Percentiles rank a stretch among this genome's conserved stretches.
phyloP scores from a whole-genome alignment of 2,329 filamentous ascomycete species.

The Alternaria burnsii region DNA sequence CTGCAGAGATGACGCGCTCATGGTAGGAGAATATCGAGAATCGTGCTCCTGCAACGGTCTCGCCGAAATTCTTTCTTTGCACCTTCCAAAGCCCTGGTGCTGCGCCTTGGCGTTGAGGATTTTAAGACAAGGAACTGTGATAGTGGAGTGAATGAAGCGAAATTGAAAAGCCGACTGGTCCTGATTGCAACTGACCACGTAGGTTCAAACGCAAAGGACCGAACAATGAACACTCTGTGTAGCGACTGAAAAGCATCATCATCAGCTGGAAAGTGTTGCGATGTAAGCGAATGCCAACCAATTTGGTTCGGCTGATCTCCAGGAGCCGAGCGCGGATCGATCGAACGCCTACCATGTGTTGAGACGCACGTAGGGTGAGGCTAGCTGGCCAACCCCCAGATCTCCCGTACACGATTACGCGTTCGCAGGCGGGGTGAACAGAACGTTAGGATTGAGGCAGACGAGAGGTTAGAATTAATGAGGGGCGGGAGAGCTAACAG shows the following conservation, averaged over 20 bases:
- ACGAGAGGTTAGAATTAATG: slow-evolving; percentile 23
- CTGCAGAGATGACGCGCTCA: slow-evolving; percentile 2
- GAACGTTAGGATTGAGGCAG: slow-evolving; percentile 14
- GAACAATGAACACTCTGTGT: background rate
- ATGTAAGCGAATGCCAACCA: slow-evolving; percentile 8
- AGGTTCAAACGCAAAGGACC: background rate
- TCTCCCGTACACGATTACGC: slow-evolving; percentile 22
- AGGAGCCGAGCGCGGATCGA: slow-evolving; percentile 10
- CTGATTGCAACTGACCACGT: background rate
- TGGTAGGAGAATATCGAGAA: slow-evolving; percentile 1
- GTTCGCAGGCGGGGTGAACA: slow-evolving; percentile 23
- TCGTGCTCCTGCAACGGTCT: slow-evolving; percentile 5
- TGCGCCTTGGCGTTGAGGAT: slow-evolving; percentile 1
- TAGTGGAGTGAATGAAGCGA: slow-evolving; percentile 8
- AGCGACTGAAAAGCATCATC: slow-evolving; percentile 2
- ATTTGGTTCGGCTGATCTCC: slow-evolving; percentile 1
- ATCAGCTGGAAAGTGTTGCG: slow-evolving; percentile 3
- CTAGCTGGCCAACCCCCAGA: slow-evolving; percentile 15
- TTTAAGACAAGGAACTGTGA: slow-evolving; percentile 10
- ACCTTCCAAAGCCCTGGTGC: background rate
- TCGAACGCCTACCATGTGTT: slow-evolving; percentile 18
- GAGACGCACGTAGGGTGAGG: slow-evolving; percentile 23
- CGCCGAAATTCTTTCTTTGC: slow-evolving; percentile 3
- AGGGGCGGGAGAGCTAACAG: slow-evolving; percentile 32
- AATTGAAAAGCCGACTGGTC: slow-evolving; percentile 1